Conservation (phyloP, 2,329 filamentous ascomycete species). For the Eutypella sp. region DNA sequence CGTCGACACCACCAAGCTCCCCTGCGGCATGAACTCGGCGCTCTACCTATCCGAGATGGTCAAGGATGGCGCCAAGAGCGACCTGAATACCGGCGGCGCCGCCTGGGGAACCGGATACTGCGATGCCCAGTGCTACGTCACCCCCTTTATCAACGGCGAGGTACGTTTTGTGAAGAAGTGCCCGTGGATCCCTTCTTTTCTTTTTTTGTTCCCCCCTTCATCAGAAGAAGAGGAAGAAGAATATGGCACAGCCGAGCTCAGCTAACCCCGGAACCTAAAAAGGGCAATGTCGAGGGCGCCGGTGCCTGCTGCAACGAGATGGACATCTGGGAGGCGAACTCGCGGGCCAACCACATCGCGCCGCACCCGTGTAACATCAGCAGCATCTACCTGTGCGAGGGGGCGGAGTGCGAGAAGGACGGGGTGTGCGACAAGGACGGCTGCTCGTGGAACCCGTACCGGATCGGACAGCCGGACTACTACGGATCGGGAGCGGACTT, state of each 20-base stretch:
- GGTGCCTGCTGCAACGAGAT: constrained; percentile 35
- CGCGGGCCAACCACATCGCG: constrained; percentile 29
- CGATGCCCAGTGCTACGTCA: constrained; percentile 32
- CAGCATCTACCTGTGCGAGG: constrained; percentile 26
- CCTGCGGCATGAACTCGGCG: constrained; percentile 59
- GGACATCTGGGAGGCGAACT: constrained; percentile 35
- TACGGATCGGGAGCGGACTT: constrained; percentile 26
- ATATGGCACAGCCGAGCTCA: too few relatives aligned
- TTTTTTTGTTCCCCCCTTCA: too few relatives aligned
- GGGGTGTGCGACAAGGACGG: constrained; percentile 32
- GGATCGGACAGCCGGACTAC: constrained; percentile 24
- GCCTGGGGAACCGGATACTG: constrained; percentile 35
- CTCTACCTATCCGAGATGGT: constrained; percentile 60
- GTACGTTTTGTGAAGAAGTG: too few relatives aligned
- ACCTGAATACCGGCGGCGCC: constrained; percentile 33
- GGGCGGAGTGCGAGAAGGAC: constrained; percentile 22
- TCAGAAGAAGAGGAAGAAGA: too few relatives aligned
- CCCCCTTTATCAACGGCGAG: constrained; percentile 33
- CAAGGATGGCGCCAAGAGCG: constrained; percentile 48
- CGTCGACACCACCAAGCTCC: constrained; percentile 56
- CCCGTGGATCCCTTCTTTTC: too few relatives aligned
- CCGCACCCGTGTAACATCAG: constrained; percentile 32
- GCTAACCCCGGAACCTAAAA: too few relatives aligned
- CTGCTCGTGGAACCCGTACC: constrained; percentile 32
- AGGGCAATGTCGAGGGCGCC: constrained; percentile 29